Conservation (phyloP, 345 rosid species). For the Eutrema japonicum region DNA sequence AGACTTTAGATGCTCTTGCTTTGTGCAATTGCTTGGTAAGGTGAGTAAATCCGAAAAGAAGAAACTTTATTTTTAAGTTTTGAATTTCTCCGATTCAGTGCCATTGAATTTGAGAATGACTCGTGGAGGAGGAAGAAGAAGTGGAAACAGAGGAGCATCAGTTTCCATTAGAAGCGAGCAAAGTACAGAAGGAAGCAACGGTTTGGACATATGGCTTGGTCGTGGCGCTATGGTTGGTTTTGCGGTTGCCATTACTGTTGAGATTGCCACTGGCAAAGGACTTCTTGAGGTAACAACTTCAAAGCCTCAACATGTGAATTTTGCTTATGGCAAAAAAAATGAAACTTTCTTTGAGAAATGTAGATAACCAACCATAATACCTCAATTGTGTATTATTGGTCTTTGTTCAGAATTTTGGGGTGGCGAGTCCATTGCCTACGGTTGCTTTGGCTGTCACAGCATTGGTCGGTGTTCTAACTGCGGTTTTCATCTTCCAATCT, state of each 20-base stretch:
- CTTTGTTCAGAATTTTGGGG: conserved; percentile 81
- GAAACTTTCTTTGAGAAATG: not conserved
- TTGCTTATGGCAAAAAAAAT: not conserved
- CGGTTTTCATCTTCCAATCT: conserved; percentile 90
- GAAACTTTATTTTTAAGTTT: not conserved
- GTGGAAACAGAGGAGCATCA: conserved; percentile 48
- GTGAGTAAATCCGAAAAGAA: not conserved
- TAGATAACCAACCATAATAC: not conserved
- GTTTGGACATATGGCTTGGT: conserved; percentile 90
- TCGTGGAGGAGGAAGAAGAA: conserved; percentile 42
- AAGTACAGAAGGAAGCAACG: conserved; percentile 53
- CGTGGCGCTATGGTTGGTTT: conserved; percentile 91
- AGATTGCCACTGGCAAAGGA: conserved; percentile 84
- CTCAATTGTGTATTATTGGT: conserved; percentile 18
- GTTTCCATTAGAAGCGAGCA: conserved; percentile 75
- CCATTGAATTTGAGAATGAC: conserved; percentile 50
- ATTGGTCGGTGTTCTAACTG: conserved; percentile 74
- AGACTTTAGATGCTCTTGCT: not conserved
- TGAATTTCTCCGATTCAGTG: conserved; percentile 29
- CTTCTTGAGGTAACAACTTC: conserved; percentile 70
- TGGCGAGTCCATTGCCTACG: conserved; percentile 71
- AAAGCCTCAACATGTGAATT: not conserved
- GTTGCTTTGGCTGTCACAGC: conserved; percentile 87
- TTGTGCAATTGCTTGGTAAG: not conserved
- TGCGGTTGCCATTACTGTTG: conserved; percentile 74